Evolutionary conservation across 345 rosid genomes (phyloP).

Genomic region (Citrus sp.): DNA sequence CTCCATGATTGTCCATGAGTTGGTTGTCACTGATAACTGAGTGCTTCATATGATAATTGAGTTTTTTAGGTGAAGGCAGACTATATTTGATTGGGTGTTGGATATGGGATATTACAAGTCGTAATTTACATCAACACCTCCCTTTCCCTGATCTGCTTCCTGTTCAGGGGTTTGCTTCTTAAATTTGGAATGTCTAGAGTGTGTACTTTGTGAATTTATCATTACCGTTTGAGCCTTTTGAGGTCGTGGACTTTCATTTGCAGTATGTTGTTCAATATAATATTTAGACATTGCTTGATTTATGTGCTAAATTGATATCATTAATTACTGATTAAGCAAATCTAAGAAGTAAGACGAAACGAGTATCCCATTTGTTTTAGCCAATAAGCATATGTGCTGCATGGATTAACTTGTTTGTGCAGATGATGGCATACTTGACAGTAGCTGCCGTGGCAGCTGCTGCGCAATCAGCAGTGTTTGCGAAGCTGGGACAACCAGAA

Average conservation of each 20-base stretch:
- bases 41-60: not conserved
- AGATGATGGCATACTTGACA: slow-evolving; percentile 73
- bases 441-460: slow-evolving; percentile 78
- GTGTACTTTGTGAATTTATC: not conserved
- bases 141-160: not conserved
- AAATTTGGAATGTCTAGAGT: not conserved
- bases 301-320: not conserved
- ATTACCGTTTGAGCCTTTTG: not conserved
- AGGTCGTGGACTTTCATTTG: not conserved
- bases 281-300: not conserved
- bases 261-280: not conserved
- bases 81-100: not conserved
- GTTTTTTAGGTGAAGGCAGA: not conserved
- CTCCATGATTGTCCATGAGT: not conserved
- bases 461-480: slow-evolving; percentile 62
- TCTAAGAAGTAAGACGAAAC: not conserved
- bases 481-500: slow-evolving; percentile 66
- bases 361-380: not conserved
- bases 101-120: not conserved
- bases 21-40: too few species aligned
- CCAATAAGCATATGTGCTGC: not conserved
- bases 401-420: slow-evolving; percentile 14
- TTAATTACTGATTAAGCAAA: not conserved
- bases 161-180: not conserved
- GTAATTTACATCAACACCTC: not conserved